Conservation (phyloP, 2,329 filamentous ascomycete species). For the Ceratocystis alfenasii region DNA sequence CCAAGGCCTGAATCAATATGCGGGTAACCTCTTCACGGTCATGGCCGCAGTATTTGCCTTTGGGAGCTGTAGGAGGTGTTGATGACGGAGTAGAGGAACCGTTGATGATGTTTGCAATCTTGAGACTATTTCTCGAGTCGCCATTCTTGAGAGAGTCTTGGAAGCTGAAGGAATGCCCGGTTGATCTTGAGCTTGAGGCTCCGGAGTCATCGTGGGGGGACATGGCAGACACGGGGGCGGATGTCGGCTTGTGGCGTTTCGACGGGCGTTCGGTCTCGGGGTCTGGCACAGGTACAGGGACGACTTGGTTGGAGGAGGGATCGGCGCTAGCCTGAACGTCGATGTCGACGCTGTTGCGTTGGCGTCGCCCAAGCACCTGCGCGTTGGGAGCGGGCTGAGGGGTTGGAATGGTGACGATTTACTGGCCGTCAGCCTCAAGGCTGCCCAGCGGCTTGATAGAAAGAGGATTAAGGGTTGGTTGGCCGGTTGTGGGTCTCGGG, state of each 20-base stretch:
- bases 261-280: conserved; percentile 10
- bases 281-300: background rate
- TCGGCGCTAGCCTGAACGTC: conserved; percentile 10
- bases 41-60: conserved; percentile 59
- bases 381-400: conserved; percentile 2
- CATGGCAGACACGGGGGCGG: background rate
- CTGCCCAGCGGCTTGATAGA: conserved; percentile 16
- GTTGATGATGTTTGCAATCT: conserved; percentile 20
- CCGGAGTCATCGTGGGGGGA: conserved; percentile 2
- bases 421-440: conserved; percentile 13
- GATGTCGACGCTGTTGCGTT: conserved; percentile 14
- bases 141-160: conserved; percentile 1
- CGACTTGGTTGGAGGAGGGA: conserved; percentile 3
- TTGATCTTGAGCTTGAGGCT: background rate
- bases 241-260: conserved; percentile 4
- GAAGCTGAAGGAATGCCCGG: background rate
- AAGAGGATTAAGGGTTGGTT: background rate
- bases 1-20: conserved; percentile 80
- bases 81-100: conserved; percentile 2
- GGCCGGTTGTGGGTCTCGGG: background rate
- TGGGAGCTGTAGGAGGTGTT: background rate
- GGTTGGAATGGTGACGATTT: conserved; percentile 17
- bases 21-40: conserved; percentile 86
- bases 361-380: conserved; percentile 20
- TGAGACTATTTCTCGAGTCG: conserved; percentile 6